Percentiles rank a stretch among this genome's conserved stretches.
Evolutionary conservation across 129 eudicot species (phyloP).

Genomic region (Pittosporum tobira): DNA sequence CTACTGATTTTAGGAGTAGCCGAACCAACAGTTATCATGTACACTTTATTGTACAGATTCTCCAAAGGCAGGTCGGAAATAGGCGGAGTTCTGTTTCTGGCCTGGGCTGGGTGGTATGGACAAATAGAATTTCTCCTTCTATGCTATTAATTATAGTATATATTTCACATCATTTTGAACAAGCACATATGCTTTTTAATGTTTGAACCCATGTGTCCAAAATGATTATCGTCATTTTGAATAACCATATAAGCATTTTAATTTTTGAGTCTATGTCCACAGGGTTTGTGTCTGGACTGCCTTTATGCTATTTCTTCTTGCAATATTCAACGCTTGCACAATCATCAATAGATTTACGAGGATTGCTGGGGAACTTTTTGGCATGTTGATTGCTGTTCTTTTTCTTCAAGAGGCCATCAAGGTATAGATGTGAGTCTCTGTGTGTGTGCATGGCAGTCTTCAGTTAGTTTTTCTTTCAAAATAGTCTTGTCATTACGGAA

Average conservation of each 20-base stretch:
- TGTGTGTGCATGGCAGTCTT: not conserved
- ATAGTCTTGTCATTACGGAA: not conserved
- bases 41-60: constrained; percentile 54
- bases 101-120: constrained; percentile 94
- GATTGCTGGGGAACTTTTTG: constrained; percentile 91
- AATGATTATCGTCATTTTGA: not conserved
- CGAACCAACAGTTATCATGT: constrained; percentile 87
- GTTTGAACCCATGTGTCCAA: constrained; percentile 2
- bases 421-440: constrained; percentile 26
- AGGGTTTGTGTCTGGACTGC: constrained; percentile 98
- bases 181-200: not conserved
- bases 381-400: constrained; percentile 88
- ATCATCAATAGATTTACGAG: constrained; percentile 78
- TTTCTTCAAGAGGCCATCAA: constrained; percentile 84
- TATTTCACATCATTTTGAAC: not conserved
- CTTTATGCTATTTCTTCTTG: constrained; percentile 56
- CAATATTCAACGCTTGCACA: constrained; percentile 75
- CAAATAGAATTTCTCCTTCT: not conserved
- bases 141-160: not conserved
- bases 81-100: constrained; percentile 59
- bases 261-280: constrained; percentile 10
- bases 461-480: not conserved
- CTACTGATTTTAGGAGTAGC: constrained; percentile 86
- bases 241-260: not conserved
- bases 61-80: constrained; percentile 47